Base-by-base conservation (phyloP, 2,329 filamentous ascomycete species). In the Ceratocystis cacaofunesta region DNA sequence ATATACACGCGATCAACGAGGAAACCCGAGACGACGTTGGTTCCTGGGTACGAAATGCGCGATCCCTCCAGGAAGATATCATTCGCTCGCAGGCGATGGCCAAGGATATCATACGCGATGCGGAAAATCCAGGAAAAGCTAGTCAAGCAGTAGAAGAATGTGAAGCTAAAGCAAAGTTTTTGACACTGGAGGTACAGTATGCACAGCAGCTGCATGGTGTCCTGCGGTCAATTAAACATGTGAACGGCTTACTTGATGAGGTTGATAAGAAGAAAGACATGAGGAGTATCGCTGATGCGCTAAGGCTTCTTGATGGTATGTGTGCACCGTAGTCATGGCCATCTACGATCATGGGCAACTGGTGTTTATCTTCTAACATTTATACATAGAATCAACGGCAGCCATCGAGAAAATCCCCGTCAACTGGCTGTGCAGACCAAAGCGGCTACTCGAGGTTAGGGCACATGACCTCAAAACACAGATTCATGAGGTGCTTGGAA, bases 31-130 rank as follows among this genome's bases (percentile, higher is more conserved):
- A 86, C 48, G 88, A 95, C 71, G 87, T 96, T 62, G 88, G 90
- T 72, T 83, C 86, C 63, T 97, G 92, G 92, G 89, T 95, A 66
- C 77, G 80, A 63, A 90, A 94, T 74, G 90, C 92, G 61, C 90
- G 90, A 74, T 84, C 86, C 63, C 82, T 96, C 6, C 90, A 95
- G 73, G 83, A 86, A 68, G 92, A 96, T 72, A 92, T 96, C 69
- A 84, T 89, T 71, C 83, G 84, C 60, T 92, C 90, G 28, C 87
- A 90, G 71, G 81, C 83, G 17, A 85, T 91, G 44, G 91, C 92
- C 25, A 86, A 86, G 71, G 85, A 91, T 66, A 95, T 97, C 67
- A 82, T 92, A 4, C 82, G 85, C 57, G 84, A 90, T 71, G 86
- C 91, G 63, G 87, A 92, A 71, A 83, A 79, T 1, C 81, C 81